These are phyloP conservation scores for Caryopteris hybrid DNA, from an alignment of 305 asterid species.

Conservation along the genomic window DNA sequence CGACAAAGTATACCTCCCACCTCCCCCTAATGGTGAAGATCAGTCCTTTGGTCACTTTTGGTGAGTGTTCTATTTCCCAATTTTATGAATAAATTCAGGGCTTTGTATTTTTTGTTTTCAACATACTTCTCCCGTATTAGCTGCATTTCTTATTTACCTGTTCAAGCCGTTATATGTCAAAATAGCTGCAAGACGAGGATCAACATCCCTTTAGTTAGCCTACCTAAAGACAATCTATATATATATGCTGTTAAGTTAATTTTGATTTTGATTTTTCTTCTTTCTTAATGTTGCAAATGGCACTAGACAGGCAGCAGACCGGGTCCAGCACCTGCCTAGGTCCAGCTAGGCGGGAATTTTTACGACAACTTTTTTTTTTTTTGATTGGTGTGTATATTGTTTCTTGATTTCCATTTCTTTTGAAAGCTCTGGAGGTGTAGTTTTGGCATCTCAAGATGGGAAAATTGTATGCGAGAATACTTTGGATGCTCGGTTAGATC, in stretches of 20 bases:
- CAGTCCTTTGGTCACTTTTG: slow-evolving; percentile 28
- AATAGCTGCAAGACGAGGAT: too few relatives aligned
- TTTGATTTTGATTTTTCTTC: too few relatives aligned
- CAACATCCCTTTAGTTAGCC: too few relatives aligned
- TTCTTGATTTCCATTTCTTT: neutral
- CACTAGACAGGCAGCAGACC: too few relatives aligned
- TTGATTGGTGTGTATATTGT: neutral
- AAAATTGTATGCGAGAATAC: slow-evolving; percentile 46
- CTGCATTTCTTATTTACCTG: neutral
- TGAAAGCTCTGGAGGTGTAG: slow-evolving; percentile 46
- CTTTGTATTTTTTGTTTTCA: neutral
- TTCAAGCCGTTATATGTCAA: neutral
- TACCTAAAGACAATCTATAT: too few relatives aligned
- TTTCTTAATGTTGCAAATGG: too few relatives aligned
- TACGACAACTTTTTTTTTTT: too few relatives aligned
- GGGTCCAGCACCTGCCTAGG: too few relatives aligned
- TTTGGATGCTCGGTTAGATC: slow-evolving; percentile 37
- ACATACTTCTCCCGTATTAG: neutral
- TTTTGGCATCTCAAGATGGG: slow-evolving; percentile 50
- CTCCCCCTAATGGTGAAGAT: slow-evolving; percentile 23
- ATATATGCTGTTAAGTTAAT: too few relatives aligned
- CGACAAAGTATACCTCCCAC: slow-evolving; percentile 40
- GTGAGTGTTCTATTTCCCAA: neutral
- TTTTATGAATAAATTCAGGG: neutral
- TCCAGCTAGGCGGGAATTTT: too few relatives aligned